These are phyloP conservation scores for Paramecium bursaria DNA, from an alignment of 73 alveolate genomes.

Conservation along the genomic window DNA sequence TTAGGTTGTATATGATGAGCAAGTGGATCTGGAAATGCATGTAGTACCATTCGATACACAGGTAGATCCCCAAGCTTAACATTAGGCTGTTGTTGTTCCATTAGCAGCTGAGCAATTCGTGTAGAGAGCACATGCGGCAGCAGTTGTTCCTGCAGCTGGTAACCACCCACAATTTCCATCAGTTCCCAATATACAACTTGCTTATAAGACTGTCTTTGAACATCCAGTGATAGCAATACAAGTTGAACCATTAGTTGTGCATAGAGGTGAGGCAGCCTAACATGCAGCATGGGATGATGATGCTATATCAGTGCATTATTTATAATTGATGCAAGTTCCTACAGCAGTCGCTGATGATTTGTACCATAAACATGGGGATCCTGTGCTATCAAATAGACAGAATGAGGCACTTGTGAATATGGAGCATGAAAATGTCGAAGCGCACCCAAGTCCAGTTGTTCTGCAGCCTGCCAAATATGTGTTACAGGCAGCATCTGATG, in stretches of 20 bases:
- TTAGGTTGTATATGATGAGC: neutral
- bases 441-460: constrained; percentile 31
- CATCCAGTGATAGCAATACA: neutral
- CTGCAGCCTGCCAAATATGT: constrained; percentile 21
- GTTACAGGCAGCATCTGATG: constrained; percentile 5
- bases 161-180: too few relatives aligned
- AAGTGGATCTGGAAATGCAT: neutral
- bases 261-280: neutral
- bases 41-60: constrained; percentile 37
- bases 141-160: neutral
- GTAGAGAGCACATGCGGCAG: neutral
- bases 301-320: too few relatives aligned
- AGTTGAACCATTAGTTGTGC: constrained; percentile 33
- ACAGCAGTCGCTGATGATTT: too few relatives aligned
- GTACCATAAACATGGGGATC: too few relatives aligned
- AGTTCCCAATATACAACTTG: neutral
- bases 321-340: too few relatives aligned
- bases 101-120: neutral
- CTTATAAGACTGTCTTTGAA: neutral
- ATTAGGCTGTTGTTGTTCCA: neutral
- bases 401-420: too few relatives aligned
- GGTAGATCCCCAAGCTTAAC: neutral
- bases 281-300: constrained; percentile 31
- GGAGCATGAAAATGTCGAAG: too few relatives aligned
- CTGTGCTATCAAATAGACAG: too few relatives aligned